phyloP scores from a whole-genome alignment of 257 asterid species.

The Solanum medicagineum region DNA sequence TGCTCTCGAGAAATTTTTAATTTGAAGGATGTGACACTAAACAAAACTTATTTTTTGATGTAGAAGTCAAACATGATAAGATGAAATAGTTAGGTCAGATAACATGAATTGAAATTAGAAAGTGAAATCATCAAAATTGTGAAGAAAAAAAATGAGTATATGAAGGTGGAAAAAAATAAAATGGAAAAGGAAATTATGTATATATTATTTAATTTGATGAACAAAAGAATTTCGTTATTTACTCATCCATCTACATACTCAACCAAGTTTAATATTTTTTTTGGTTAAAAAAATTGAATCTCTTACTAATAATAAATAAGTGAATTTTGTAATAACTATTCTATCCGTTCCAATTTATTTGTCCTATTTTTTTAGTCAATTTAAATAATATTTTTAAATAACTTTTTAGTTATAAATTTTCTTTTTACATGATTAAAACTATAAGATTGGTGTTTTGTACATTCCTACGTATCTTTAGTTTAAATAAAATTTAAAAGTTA shows the following conservation, averaged over 20 bases:
- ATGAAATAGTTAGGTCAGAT: not conserved
- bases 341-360: too few species aligned
- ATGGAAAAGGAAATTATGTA: not conserved
- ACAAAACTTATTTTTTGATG: not conserved
- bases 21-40: not conserved
- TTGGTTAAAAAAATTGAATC: not conserved
- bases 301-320: not conserved
- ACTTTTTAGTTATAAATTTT: too few species aligned
- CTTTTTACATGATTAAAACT: too few species aligned
- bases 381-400: too few species aligned
- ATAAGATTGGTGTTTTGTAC: too few species aligned
- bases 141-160: not conserved
- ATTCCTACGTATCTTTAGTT: too few species aligned
- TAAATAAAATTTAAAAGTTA: too few species aligned
- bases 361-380: not conserved
- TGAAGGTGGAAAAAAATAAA: not conserved
- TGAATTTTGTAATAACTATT: too few species aligned
- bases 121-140: not conserved
- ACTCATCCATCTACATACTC: not conserved
- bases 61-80: not conserved
- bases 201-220: not conserved
- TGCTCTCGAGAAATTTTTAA: fast-evolving
- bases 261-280: too few species aligned
- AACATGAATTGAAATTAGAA: not conserved
- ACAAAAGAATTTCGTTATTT: not conserved